Percentiles rank a stretch among this genome's conserved stretches.
Conservation (phyloP, 1,284 basidiomycete genomes). For the Pterula multifida region DNA sequence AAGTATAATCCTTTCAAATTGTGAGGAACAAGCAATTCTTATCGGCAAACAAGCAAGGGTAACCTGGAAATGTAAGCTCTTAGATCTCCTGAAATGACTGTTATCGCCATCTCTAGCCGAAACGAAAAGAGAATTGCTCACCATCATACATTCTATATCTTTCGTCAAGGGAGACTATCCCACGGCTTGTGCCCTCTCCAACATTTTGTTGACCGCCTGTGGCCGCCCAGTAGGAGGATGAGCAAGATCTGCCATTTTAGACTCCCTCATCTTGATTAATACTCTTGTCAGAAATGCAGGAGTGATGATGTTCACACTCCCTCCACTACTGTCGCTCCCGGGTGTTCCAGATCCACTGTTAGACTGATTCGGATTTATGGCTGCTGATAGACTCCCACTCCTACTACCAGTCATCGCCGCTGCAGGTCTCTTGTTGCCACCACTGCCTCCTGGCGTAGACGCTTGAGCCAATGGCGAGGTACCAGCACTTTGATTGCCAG, state of each 20-base stretch:
- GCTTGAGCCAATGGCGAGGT: constrained; percentile 5
- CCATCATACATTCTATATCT: neutral
- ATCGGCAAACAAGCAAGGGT: neutral
- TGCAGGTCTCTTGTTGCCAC: constrained; percentile 5
- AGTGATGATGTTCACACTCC: constrained; percentile 26
- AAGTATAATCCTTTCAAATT: neutral
- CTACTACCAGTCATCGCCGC: neutral
- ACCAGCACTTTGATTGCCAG: constrained; percentile 10
- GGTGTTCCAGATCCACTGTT: constrained; percentile 9
- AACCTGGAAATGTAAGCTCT: neutral
- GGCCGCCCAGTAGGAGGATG: constrained; percentile 37
- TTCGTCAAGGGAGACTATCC: neutral
- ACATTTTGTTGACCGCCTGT: constrained; percentile 48
- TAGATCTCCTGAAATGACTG: neutral
- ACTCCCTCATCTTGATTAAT: constrained; percentile 59
- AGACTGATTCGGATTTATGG: constrained; percentile 9
- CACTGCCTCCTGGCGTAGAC: constrained; percentile 20
- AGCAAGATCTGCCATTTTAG: constrained; percentile 45
- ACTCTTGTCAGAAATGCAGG: constrained; percentile 40
- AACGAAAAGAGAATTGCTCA: neutral
- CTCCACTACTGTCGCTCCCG: constrained; percentile 14
- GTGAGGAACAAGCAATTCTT: neutral
- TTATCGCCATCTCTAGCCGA: neutral
- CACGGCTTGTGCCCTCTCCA: constrained; percentile 44
- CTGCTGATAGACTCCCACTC: neutral